These are phyloP conservation scores for Nothophytophthora sp. DNA, from an alignment of 352 stramenopile genomes.

Conservation along the genomic window DNA sequence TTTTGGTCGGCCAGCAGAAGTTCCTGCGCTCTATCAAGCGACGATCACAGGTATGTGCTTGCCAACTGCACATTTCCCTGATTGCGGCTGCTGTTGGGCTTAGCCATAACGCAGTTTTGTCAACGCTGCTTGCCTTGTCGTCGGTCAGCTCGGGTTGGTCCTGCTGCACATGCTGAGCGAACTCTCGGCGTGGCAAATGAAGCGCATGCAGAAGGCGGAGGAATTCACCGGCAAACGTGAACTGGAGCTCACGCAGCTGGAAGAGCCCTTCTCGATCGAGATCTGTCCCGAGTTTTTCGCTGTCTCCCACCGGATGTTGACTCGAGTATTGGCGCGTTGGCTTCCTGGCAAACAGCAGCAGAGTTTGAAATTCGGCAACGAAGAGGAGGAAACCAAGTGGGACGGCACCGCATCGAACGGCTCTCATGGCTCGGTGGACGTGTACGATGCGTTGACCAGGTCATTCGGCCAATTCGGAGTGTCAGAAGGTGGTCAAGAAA, in stretches of 20 bases:
- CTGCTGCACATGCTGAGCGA: conserved; percentile 76
- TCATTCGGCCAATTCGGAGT: conserved; percentile 22
- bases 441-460: conserved; percentile 24
- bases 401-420: conserved; percentile 6
- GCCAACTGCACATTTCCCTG: not conserved
- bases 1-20: conserved; percentile 14
- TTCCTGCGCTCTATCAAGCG: conserved; percentile 57
- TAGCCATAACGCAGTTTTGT: too few species aligned
- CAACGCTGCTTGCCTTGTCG: too few species aligned
- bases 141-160: conserved; percentile 65
- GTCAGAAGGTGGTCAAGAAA: conserved; percentile 4
- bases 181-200: conserved; percentile 88
- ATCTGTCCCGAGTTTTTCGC: conserved; percentile 76
- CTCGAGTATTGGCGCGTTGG: conserved; percentile 62
- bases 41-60: conserved; percentile 58
- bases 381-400: conserved; percentile 25
- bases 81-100: not conserved
- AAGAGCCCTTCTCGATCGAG: conserved; percentile 86
- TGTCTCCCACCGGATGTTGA: conserved; percentile 66
- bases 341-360: conserved; percentile 18
- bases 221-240: conserved; percentile 72
- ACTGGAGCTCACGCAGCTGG: conserved; percentile 71
- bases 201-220: conserved; percentile 87
- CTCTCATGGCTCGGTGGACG: conserved; percentile 7
- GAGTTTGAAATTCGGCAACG: conserved; percentile 7